These are phyloP conservation scores for Ustilago nuda DNA, from an alignment of 1,284 basidiomycete species.

Conservation along the genomic window DNA sequence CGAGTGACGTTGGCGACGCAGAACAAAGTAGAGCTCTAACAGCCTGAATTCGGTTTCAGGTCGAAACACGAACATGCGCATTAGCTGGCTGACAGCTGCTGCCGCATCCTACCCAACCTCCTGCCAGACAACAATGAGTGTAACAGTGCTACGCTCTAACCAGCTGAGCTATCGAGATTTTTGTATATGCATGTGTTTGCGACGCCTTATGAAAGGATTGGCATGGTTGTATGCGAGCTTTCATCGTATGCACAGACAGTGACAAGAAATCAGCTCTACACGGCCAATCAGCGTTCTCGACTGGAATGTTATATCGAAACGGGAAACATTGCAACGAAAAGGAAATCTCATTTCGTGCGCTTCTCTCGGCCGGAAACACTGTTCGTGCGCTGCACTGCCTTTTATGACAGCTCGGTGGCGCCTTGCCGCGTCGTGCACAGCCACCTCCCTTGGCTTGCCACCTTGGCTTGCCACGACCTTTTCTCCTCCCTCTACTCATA, in stretches of 20 bases:
- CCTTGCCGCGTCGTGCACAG: too few relatives aligned
- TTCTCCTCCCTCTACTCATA: not conserved
- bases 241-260: too few relatives aligned
- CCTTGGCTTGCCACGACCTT: not conserved
- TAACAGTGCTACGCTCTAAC: slow-evolving; percentile 37
- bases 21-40: not conserved
- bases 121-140: not conserved
- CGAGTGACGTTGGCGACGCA: not conserved
- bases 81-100: not conserved
- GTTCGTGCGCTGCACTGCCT: too few relatives aligned
- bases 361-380: too few relatives aligned
- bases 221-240: not conserved
- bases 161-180: slow-evolving; percentile 30
- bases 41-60: not conserved
- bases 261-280: too few relatives aligned
- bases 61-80: not conserved
- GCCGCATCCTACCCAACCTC: not conserved
- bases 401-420: too few relatives aligned
- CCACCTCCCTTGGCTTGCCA: too few relatives aligned
- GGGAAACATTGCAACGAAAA: too few relatives aligned
- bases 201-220: slow-evolving; percentile 1
- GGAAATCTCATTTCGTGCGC: too few relatives aligned
- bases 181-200: not conserved
- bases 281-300: too few relatives aligned
- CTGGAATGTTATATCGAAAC: too few relatives aligned